Evolutionary conservation across 352 stramenopile genomes (phyloP), one percentile per base, ranked within the genome.

Genomic region (Globisporangium acanthophoron): DNA sequence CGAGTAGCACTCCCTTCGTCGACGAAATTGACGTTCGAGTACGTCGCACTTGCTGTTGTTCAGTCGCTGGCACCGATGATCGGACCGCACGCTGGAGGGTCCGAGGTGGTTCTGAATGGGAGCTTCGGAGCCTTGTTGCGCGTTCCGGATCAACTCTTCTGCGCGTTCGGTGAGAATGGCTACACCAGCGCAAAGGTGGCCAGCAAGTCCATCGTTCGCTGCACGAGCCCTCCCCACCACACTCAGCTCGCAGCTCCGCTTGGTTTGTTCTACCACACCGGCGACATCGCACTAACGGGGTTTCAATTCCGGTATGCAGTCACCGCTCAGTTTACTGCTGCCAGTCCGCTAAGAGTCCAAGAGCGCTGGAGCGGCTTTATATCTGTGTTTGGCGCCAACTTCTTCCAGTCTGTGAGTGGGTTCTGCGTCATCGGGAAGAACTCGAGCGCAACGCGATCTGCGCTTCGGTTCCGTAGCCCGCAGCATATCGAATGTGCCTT

Each of bases 291-390:
- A 2, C 4, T 16, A 18, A 49, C 75, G 6, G 57, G 64, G 1
- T 79, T 66, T 29, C 43, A 9, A 6, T 84, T 81, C 41, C 67
- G 65, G 15, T 84, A 81, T 45, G 51, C 46, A 3, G 31, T 29
- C 18, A 41, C 63, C 18, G 43, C 60, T 2, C 41, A 60, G 8
- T 74, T 81, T 52, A 27, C 8, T 5, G 41, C 18, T 21, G 41
- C 41, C 41, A 46, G 41, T n/a, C 71, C 71, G 37, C 27, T 35
- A 1, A 58, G 73, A 47, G 50, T 81, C 5, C 65, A 45, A 11
- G 68, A 79, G 24, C 35, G 43, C 20, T 59, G 35, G 18, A 39
- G 20, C 15, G 71, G 68, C 1, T 62, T 66, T n/a, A 11, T 84
- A 16, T 64, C 41, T 16, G 63, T 84, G 43, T 48, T 21, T 35